Evolutionary conservation across 208 protist genomes (phyloP), one percentile per base, ranked within the genome.

Genomic region (Naegleria fowleri): DNA sequence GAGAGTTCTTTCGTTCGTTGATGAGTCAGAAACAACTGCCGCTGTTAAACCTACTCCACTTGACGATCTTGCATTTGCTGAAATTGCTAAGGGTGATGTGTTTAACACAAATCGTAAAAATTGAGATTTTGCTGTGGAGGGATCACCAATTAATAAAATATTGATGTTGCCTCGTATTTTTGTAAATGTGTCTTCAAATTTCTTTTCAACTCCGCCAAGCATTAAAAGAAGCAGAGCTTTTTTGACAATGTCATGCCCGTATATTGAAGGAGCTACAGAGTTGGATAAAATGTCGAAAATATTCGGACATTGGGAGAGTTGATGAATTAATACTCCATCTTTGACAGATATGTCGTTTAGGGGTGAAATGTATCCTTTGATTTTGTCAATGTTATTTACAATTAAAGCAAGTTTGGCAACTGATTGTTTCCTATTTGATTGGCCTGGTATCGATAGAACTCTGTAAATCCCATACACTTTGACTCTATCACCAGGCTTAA

Each of bases 1-100:
- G 0, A 98, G 88, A 0, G 97, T 94, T 2, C 96, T 92, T 87
- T 99, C 98, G 29, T 96, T 94, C 6, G 98, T 99, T 91, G 94
- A 96, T 1, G 36, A 43, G 7, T 75, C 59, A 22, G 9, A 40
- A 0, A 96, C 98, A 19, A 99, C 97, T 48, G 98, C 98, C 0
- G 99, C 99, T 0, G 99, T 99, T 52, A 99, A 94, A 92, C 99
- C 99, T 51, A 99, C 99, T 16, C 98, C 98, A 55, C 96, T 98
- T 52, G 94, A 97, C 38, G 98, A 99, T 92, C 99, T 99, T 48
- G 99, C 99, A 51, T 96, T 98, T 1, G 99, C 99, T 92, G 99
- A 99, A 33, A 99, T 96, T 76, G 97, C 98, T 33, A 98, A 96
- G n/a, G 99, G 98, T 13, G 98, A 96, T 29, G 99, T 94, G 75